Evolutionary conservation across 2,329 filamentous ascomycete species (phyloP).

Genomic region (Penicillium crustosum): DNA sequence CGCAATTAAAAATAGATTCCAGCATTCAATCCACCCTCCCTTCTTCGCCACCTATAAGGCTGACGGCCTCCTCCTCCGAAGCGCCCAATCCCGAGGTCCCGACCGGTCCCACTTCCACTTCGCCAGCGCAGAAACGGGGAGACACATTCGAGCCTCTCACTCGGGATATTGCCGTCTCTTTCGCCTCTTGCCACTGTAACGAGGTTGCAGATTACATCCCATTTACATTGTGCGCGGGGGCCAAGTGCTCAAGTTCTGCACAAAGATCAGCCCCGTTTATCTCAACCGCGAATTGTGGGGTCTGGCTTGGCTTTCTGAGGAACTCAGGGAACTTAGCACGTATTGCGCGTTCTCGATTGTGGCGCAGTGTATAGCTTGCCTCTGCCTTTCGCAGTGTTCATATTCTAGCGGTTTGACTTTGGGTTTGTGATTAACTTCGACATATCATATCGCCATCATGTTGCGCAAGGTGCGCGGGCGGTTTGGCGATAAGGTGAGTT

Average conservation of each 20-base stretch:
- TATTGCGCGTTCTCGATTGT: slow-evolving; percentile 19
- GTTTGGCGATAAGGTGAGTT: slow-evolving; percentile 40
- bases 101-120: slow-evolving; percentile 18
- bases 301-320: slow-evolving; percentile 2
- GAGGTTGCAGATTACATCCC: neutral
- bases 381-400: neutral
- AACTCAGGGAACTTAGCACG: neutral
- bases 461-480: slow-evolving; percentile 41
- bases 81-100: slow-evolving; percentile 21
- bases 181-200: slow-evolving; percentile 3
- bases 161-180: slow-evolving; percentile 8
- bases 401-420: neutral
- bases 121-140: slow-evolving; percentile 19
- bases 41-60: slow-evolving; percentile 16
- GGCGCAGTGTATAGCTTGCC: slow-evolving; percentile 26
- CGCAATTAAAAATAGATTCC: slow-evolving; percentile 1
- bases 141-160: slow-evolving; percentile 5
- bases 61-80: slow-evolving; percentile 22
- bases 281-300: slow-evolving; percentile 2
- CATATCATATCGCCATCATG: slow-evolving; percentile 1
- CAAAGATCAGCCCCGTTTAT: slow-evolving; percentile 4
- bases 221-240: neutral
- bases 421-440: neutral
- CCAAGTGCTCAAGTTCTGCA: neutral
- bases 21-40: neutral